phyloP scores from a whole-genome alignment of 1,284 basidiomycete genomes.

The Naganishia sp. region DNA sequence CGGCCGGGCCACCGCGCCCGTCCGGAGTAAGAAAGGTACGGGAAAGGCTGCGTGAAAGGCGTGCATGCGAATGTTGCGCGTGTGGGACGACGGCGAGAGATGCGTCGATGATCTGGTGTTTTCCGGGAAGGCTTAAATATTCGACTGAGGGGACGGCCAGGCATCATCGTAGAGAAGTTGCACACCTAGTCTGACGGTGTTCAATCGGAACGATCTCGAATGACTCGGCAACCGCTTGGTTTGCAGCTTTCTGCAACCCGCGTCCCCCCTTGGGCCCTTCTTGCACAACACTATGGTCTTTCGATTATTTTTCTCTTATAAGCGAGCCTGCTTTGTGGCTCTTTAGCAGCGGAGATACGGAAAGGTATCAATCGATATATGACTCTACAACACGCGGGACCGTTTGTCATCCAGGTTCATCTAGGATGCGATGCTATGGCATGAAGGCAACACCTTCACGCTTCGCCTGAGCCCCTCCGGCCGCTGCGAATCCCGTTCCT shows the following conservation, averaged over 20 bases:
- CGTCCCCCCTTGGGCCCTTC: slow-evolving; percentile 63
- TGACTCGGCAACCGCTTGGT: slow-evolving; percentile 66
- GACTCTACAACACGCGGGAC: no score
- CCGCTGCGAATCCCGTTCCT: slow-evolving; percentile 87
- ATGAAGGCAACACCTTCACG: slow-evolving; percentile 44
- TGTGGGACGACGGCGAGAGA: slow-evolving; percentile 74
- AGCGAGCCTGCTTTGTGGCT: no score
- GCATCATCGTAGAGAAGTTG: background rate
- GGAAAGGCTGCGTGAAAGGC: slow-evolving; percentile 39
- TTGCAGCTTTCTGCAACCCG: slow-evolving; percentile 68
- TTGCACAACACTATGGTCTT: slow-evolving; percentile 66
- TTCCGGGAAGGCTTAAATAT: slow-evolving; percentile 73
- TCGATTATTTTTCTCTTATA: no score
- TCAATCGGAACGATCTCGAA: slow-evolving; percentile 63
- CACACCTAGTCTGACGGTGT: slow-evolving; percentile 65
- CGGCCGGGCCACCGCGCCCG: slow-evolving; percentile 91
- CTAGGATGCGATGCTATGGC: slow-evolving; percentile 3
- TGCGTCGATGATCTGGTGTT: slow-evolving; percentile 88
- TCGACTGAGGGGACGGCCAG: slow-evolving; percentile 5
- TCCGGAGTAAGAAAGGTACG: slow-evolving; percentile 64
- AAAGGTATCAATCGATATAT: no score
- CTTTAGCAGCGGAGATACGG: no score
- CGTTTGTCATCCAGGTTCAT: no score
- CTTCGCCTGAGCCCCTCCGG: slow-evolving; percentile 76
- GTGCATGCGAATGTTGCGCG: slow-evolving; percentile 64